Conservation (phyloP, 495 filamentous ascomycete genomes). For the Parathielavia appendiculata region DNA sequence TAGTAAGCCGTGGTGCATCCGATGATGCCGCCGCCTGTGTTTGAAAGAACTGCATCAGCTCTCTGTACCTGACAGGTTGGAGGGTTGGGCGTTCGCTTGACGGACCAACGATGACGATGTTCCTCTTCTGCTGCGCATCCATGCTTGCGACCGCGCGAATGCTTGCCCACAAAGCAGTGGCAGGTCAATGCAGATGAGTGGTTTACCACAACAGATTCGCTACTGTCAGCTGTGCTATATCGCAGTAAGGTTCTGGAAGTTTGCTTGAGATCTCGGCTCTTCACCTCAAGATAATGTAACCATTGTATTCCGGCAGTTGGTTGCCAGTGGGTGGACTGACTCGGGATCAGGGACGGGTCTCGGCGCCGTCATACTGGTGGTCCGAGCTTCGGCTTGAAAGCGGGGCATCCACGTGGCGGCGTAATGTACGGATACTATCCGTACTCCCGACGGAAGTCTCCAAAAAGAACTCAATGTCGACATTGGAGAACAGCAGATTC, state of each 20-base stretch:
- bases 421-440: not conserved
- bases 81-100: not conserved
- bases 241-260: too few relatives aligned
- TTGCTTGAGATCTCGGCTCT: too few relatives aligned
- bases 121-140: slow-evolving; percentile 39
- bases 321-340: too few relatives aligned
- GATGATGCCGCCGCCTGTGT: slow-evolving; percentile 84
- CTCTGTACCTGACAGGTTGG: not conserved
- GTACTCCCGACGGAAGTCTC: too few relatives aligned
- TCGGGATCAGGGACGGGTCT: not conserved
- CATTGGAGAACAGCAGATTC: too few relatives aligned
- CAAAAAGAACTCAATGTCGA: not conserved
- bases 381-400: not conserved
- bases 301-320: too few relatives aligned
- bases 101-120: slow-evolving; percentile 68
- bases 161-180: not conserved
- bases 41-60: not conserved
- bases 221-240: too few relatives aligned
- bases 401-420: slow-evolving; percentile 10
- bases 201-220: too few relatives aligned
- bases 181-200: not conserved
- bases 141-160: slow-evolving; percentile 7
- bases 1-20: slow-evolving; percentile 93
- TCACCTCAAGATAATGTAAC: too few relatives aligned
- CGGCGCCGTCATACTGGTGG: slow-evolving; percentile 8